Conservation (phyloP, 2,329 filamentous ascomycete species). For the Penicillium hordei region DNA sequence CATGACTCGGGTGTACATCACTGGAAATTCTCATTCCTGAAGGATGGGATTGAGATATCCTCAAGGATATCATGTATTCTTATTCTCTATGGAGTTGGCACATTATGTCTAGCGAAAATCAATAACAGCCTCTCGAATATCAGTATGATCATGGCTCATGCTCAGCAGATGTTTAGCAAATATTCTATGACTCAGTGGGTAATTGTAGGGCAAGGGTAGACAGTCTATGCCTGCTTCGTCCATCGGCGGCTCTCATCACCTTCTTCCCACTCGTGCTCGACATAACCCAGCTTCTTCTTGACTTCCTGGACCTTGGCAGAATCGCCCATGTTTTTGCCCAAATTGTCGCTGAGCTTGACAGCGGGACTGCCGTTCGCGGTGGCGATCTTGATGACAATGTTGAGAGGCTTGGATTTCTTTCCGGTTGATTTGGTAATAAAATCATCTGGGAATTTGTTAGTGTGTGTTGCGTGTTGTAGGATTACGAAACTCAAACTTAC, state of each 20-base stretch:
- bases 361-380: constrained; percentile 77
- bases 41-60: not conserved
- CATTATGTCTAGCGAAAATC: constrained; percentile 1
- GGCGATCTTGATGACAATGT: constrained; percentile 97
- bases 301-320: constrained; percentile 74
- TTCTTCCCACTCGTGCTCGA: constrained; percentile 77
- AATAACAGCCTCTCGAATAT: not conserved
- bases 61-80: constrained; percentile 5
- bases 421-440: constrained; percentile 71
- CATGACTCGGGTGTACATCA: not conserved
- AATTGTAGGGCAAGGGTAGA: not conserved
- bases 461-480: not conserved
- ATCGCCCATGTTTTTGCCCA: constrained; percentile 92
- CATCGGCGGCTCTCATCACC: constrained; percentile 83
- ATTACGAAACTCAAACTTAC: constrained; percentile 39
- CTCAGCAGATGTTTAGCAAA: not conserved
- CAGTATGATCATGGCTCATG: constrained; percentile 2
- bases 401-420: constrained; percentile 84
- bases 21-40: not conserved
- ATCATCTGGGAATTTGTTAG: constrained; percentile 60
- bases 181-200: not conserved
- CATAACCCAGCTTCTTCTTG: constrained; percentile 81
- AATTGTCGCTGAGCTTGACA: constrained; percentile 90
- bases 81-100: constrained; percentile 5
- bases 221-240: constrained; percentile 49